Conservation (phyloP, 2,329 filamentous ascomycete genomes). For the Fusarium heterosporum region DNA sequence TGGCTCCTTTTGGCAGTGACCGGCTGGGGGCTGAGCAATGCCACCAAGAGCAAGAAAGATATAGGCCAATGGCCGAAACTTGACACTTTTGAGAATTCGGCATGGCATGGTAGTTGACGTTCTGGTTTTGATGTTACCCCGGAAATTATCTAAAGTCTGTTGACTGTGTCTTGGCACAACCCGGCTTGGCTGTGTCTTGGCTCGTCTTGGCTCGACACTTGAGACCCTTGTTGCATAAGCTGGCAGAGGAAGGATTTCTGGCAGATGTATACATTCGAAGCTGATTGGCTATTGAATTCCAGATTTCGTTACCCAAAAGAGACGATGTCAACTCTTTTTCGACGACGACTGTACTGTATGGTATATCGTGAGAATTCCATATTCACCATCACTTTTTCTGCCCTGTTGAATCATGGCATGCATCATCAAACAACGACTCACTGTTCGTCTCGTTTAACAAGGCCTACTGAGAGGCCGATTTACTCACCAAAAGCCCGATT, state of each 20-base stretch:
- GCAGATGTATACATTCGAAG: neutral
- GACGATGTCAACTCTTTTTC: slow-evolving; percentile 33
- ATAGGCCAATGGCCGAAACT: neutral
- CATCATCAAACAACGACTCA: neutral
- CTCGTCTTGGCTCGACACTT: slow-evolving; percentile 16
- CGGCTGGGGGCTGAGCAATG: slow-evolving; percentile 9
- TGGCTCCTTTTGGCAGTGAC: neutral
- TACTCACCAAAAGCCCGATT: neutral
- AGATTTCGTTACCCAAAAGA: slow-evolving; percentile 22
- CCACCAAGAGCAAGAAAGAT: neutral
- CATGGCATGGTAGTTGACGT: neutral
- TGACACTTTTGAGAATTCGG: neutral
- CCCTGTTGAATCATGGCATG: neutral
- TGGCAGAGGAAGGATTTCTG: slow-evolving; percentile 21
- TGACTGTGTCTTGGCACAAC: slow-evolving; percentile 5
- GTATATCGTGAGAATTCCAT: neutral
- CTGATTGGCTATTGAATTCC: slow-evolving; percentile 30
- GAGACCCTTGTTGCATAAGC: slow-evolving; percentile 34
- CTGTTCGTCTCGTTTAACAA: neutral
- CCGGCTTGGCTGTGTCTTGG: slow-evolving; percentile 1
- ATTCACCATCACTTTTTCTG: neutral
- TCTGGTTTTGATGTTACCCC: neutral
- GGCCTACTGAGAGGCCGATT: neutral
- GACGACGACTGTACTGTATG: slow-evolving; percentile 15
- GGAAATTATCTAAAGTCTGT: slow-evolving; percentile 8